Conservation (phyloP, 345 rosid species). For the Boechera stricta region DNA sequence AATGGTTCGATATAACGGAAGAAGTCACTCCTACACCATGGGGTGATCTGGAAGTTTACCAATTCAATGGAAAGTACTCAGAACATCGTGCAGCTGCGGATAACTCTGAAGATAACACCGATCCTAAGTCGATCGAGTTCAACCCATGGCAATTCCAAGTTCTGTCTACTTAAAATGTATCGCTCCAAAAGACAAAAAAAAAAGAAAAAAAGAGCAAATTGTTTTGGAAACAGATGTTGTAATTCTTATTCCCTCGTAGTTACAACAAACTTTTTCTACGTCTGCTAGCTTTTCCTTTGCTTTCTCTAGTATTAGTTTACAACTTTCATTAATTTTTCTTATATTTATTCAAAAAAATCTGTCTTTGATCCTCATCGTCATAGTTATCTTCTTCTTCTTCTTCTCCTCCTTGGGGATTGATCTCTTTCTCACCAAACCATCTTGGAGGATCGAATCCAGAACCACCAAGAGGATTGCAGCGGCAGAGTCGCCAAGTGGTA, state of each 20-base stretch:
- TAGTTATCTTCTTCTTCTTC: slow-evolving; percentile 32
- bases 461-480: slow-evolving; percentile 95
- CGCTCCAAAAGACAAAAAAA: slow-evolving; percentile 16
- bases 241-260: slow-evolving; percentile 38
- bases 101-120: slow-evolving; percentile 52
- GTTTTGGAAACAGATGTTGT: slow-evolving; percentile 41
- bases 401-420: slow-evolving; percentile 45
- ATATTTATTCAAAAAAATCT: slow-evolving; percentile 3
- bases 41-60: slow-evolving; percentile 86
- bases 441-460: slow-evolving; percentile 92
- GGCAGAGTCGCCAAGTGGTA: slow-evolving; percentile 86
- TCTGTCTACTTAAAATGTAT: slow-evolving; percentile 38
- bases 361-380: slow-evolving; percentile 24
- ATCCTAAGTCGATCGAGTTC: slow-evolving; percentile 54
- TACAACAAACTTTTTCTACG: slow-evolving; percentile 17
- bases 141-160: slow-evolving; percentile 75
- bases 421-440: slow-evolving; percentile 74
- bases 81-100: slow-evolving; percentile 61
- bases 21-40: slow-evolving; percentile 81
- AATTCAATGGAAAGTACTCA: slow-evolving; percentile 70
- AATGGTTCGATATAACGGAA: slow-evolving; percentile 70
- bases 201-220: slow-evolving; percentile 11
- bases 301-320: slow-evolving; percentile 36
- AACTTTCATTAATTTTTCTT: slow-evolving; percentile 14
- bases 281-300: slow-evolving; percentile 14